phyloP scores from a whole-genome alignment of 1,284 basidiomycete species.

The Naganishia cerealis region DNA sequence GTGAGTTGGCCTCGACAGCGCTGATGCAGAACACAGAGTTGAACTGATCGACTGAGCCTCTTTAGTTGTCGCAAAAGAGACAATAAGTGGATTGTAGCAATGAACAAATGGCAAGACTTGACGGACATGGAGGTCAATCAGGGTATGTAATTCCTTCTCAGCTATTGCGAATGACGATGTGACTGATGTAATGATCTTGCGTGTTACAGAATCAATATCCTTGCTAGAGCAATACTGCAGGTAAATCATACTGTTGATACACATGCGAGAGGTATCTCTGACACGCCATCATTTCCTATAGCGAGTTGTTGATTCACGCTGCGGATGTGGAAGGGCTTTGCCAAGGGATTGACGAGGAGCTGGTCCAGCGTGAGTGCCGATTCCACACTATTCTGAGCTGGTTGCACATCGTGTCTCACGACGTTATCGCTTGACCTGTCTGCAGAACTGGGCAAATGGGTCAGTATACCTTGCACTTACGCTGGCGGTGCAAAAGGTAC shows the following conservation, averaged over 20 bases:
- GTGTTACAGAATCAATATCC: conserved; percentile 64
- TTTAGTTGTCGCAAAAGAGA: conserved; percentile 76
- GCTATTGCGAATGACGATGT: not conserved
- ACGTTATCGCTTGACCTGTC: not conserved
- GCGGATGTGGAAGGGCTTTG: conserved; percentile 98
- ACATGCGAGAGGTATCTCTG: not conserved
- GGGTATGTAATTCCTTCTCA: conserved; percentile 57
- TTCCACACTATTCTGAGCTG: not conserved
- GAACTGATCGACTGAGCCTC: not conserved
- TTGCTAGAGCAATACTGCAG: conserved; percentile 74
- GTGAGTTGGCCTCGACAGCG: conserved; percentile 54
- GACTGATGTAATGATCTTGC: conserved; percentile 6
- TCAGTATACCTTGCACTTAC: conserved; percentile 87
- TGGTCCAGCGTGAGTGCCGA: conserved; percentile 60
- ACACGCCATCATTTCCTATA: conserved; percentile 48
- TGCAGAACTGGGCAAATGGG: conserved; percentile 89
- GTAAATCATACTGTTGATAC: conserved; percentile 51
- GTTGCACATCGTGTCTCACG: conserved; percentile 7
- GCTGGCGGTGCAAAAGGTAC: conserved; percentile 90
- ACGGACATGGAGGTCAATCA: conserved; percentile 89
- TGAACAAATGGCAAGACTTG: conserved; percentile 98
- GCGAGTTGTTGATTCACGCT: conserved; percentile 93
- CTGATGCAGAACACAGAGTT: not conserved
- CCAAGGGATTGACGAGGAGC: conserved; percentile 88
- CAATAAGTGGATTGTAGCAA: conserved; percentile 87